These are phyloP conservation scores for Fusarium sp. DNA, from an alignment of 2,329 filamentous ascomycete genomes.

Conservation along the genomic window DNA sequence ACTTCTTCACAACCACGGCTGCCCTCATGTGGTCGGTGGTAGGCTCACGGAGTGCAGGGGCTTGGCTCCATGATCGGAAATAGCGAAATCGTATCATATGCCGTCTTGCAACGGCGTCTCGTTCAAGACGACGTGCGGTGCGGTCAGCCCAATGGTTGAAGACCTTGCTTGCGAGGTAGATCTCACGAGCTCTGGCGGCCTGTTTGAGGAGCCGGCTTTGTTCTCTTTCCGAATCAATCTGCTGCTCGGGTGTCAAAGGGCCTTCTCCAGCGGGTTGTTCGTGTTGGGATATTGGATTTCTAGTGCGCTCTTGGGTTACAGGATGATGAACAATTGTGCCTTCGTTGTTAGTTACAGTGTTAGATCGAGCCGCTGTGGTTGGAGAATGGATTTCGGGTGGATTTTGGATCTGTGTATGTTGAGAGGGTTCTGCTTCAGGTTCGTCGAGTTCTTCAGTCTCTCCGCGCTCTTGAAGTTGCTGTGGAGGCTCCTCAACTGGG, in stretches of 20 bases:
- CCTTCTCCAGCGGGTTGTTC: conserved; percentile 1
- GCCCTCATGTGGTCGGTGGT: conserved; percentile 45
- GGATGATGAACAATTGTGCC: conserved; percentile 5
- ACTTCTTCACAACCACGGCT: conserved; percentile 46
- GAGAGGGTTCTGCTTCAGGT: neutral
- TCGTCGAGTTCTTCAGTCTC: conserved; percentile 2
- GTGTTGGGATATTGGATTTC: neutral
- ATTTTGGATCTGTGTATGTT: neutral
- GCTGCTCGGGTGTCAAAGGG: conserved; percentile 12
- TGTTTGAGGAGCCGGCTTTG: conserved; percentile 52
- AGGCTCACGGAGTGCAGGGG: conserved; percentile 45
- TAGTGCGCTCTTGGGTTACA: neutral
- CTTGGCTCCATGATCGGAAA: conserved; percentile 50
- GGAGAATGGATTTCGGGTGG: conserved; percentile 1
- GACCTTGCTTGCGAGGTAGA: conserved; percentile 62
- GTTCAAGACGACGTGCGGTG: conserved; percentile 71
- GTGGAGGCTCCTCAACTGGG: neutral
- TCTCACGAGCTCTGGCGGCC: conserved; percentile 70
- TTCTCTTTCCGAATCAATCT: conserved; percentile 18
- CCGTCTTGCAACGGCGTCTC: conserved; percentile 73
- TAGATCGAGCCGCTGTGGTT: neutral
- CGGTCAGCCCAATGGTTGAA: conserved; percentile 69
- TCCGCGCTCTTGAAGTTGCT: neutral
- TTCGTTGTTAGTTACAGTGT: conserved; percentile 9
- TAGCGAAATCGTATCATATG: conserved; percentile 72